phyloP scores from a whole-genome alignment of 495 filamentous ascomycete genomes.

The Trichoderma erinaceum region DNA sequence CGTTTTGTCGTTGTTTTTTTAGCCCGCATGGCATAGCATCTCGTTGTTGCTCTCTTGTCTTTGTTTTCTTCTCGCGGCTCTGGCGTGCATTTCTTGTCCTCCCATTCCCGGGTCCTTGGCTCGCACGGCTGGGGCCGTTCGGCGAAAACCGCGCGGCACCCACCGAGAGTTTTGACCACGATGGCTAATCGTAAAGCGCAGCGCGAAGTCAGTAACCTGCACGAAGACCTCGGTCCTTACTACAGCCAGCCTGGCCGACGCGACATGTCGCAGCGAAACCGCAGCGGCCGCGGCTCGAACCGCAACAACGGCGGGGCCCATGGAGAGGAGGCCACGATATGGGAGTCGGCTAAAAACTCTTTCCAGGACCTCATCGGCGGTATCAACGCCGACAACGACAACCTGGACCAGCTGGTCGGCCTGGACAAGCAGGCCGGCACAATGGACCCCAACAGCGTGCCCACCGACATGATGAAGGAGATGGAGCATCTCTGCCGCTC shows the following conservation, averaged over 20 bases:
- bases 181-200: slow-evolving; percentile 11
- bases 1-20: neutral
- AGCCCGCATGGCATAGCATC: neutral
- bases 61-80: neutral
- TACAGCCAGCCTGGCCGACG: slow-evolving; percentile 10
- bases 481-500: slow-evolving; percentile 36
- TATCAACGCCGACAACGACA: slow-evolving; percentile 38
- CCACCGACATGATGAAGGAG: slow-evolving; percentile 26
- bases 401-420: slow-evolving; percentile 31
- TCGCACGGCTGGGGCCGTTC: neutral
- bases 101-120: neutral
- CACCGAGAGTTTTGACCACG: neutral
- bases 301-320: slow-evolving; percentile 36
- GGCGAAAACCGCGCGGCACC: neutral
- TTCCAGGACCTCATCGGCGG: slow-evolving; percentile 32
- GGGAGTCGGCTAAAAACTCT: slow-evolving; percentile 41
- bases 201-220: slow-evolving; percentile 7
- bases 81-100: neutral
- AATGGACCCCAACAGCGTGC: slow-evolving; percentile 31
- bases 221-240: slow-evolving; percentile 4
- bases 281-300: slow-evolving; percentile 41
- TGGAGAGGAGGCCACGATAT: slow-evolving; percentile 42
- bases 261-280: slow-evolving; percentile 40
- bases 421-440: slow-evolving; percentile 38
- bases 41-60: neutral